Evolutionary conservation across 1,139 yeast species (phyloP), one percentile per base, ranked within the genome.

Genomic region (Hyphopichia khmerensis): DNA sequence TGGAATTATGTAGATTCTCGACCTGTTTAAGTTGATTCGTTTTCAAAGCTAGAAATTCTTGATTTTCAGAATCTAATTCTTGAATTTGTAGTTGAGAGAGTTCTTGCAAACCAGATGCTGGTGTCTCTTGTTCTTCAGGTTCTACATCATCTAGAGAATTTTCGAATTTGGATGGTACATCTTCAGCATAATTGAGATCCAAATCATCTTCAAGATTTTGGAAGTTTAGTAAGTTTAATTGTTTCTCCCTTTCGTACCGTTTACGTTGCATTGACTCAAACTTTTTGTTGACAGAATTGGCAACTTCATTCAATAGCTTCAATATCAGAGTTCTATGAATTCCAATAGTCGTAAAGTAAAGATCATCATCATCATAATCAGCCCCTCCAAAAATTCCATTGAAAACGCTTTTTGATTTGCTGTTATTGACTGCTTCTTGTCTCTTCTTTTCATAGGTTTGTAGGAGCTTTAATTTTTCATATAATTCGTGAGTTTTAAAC

Each of bases 51-150:
- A 90, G 60, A 30, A 91, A 69, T 43, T 81, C 84, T 46, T 79
- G 75, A 59, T 88, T 93, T 58, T 93, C 98, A 13, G 69, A 64
- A 50, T 85, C 83, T 23, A 90, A 69, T 46, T 82, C 75, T 55
- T 83, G 87, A 29, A 87, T 55, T 57, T 87, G 95, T 47, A 80
- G 81, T 42, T 80, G 82, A 0, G 82, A 57, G 18, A 82, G 59
- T 8, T 41, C 38, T 14, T 49, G 48, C 7, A 35, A 38, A 14
- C 43, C 55, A 3, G 43, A 48, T n/a, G 24, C 23, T 13, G 40
- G 33, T 18, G 34, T 23, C 19, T 23, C 42, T 35, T 40, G 34
- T 36, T 43, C 41, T 4, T 42, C 45, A 5, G 23, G 40, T 40
- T 36, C 38, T 33, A 14, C 37, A 21, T 13, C n/a, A 27, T 36